Base-by-base conservation (phyloP, 805 yeast species). In the Cyberlindnera euphorbiiphila region DNA sequence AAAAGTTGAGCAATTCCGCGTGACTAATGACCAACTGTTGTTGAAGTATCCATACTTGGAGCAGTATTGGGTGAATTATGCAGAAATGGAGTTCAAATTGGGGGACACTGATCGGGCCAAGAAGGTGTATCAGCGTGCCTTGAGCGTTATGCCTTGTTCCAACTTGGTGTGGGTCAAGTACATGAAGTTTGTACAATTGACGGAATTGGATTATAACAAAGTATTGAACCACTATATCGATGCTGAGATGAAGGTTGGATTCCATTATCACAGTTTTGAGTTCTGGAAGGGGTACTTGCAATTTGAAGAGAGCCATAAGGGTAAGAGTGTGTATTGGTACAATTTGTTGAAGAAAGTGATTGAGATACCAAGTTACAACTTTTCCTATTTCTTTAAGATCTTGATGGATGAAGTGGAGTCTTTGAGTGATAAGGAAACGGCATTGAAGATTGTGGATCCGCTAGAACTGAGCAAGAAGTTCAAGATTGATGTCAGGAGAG, bases 1-100 rank as follows among this genome's bases (percentile, higher is more conserved):
- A 7, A 58, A 64, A 29, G 44, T 66, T 7, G 52, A 60, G 15
- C 40, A 64, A 9, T 50, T 76, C 24, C 49, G 70, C 29, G 42
- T 57, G 4, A 53, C 72, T 2, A 74, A 68, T 45, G 62, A 62
- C 29, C 63, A 68, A 26, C 51, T 77, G 11, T 59, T 78, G 12
- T 53, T 54, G 1, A 63, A 65, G 32, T 78, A 58, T 47, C 85
- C 85, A 0, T 53, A 60, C 5, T 55, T 71, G 21, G 75, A 70
- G 43, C 72, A 71, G 30, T 74, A 74, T 48, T 79, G 85, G 85
- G 57, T 74, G n/a, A 62, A 69, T 25, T 76, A 61, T 51, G 81
- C 82, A 0, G 50, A 57, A 4, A 60, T 69, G 65, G 71, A 69
- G 45, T 71, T 66, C 45, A 59, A 56, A 22, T 51, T 74, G 21